Conservation (phyloP, 345 rosid species). For the Corymbia maculata region DNA sequence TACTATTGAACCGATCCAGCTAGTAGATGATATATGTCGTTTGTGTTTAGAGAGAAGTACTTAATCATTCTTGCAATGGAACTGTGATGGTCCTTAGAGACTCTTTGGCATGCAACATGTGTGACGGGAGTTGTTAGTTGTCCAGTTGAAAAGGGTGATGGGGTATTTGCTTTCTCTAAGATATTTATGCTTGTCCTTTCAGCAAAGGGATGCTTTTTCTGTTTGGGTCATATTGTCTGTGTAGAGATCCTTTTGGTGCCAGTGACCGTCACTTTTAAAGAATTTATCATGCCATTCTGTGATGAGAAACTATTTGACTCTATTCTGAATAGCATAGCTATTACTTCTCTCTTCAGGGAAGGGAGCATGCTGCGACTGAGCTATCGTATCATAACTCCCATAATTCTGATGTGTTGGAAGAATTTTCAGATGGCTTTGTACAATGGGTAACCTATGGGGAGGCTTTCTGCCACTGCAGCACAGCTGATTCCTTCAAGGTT, state of each 20-base stretch:
- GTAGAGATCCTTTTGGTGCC: neutral
- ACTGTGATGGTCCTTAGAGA: neutral
- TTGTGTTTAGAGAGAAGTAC: neutral
- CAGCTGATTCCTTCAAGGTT: neutral
- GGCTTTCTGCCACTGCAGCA: constrained; percentile 57
- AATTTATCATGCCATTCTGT: neutral
- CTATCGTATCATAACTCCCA: constrained; percentile 13
- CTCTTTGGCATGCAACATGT: neutral
- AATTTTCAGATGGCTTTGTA: constrained; percentile 65
- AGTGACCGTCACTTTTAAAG: neutral
- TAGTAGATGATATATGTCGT: neutral
- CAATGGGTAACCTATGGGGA: constrained; percentile 78
- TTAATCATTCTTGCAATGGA: neutral
- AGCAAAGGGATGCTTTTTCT: neutral
- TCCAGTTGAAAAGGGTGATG: neutral
- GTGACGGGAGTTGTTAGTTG: neutral
- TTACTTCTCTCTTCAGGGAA: constrained; percentile 27
- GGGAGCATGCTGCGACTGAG: constrained; percentile 39
- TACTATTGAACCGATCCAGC: neutral
- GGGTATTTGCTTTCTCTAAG: neutral
- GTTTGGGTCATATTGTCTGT: neutral
- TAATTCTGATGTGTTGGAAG: constrained; percentile 29
- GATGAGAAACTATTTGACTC: neutral
- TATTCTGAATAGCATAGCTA: neutral
- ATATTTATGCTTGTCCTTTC: neutral